Evolutionary conservation across 2,329 filamentous ascomycete genomes (phyloP).

Genomic region (Cordyceps fumosorosea): DNA sequence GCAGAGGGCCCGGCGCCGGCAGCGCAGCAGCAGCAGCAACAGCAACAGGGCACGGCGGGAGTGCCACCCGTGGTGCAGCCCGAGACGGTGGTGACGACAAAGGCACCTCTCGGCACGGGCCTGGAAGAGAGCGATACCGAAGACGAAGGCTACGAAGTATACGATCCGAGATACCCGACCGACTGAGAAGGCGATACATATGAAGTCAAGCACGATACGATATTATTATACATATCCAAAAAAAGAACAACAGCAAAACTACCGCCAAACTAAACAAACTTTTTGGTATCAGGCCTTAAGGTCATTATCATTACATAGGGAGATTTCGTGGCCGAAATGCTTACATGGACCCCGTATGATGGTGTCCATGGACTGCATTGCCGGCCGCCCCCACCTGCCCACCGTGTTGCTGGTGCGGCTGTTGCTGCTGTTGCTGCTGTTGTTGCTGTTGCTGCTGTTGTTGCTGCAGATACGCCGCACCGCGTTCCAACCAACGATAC

Average conservation of each 20-base stretch:
- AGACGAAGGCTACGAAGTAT: conserved; percentile 65
- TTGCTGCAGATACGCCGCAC: conserved; percentile 1
- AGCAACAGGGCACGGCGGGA: conserved; percentile 26
- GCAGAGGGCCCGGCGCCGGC: conserved; percentile 22
- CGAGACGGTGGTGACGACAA: conserved; percentile 19
- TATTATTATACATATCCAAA: not conserved
- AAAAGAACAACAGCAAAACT: not conserved
- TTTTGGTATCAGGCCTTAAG: conserved; percentile 2
- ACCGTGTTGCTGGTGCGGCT: not conserved
- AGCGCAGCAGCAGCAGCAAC: not conserved
- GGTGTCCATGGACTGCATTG: not conserved
- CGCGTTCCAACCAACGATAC: conserved; percentile 27
- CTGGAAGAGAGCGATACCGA: conserved; percentile 57
- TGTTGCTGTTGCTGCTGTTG: not conserved
- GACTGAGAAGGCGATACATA: conserved; percentile 36
- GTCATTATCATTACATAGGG: conserved; percentile 13
- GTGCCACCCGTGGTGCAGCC: conserved; percentile 35
- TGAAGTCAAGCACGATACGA: not conserved
- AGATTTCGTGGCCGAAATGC: not conserved
- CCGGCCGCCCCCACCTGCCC: not conserved
- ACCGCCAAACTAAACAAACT: not conserved
- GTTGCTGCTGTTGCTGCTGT: not conserved
- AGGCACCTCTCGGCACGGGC: conserved; percentile 11
- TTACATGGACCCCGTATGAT: conserved; percentile 11
- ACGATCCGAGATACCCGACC: conserved; percentile 54